These are phyloP conservation scores for Arthroderma sp. DNA, from an alignment of 2,329 filamentous ascomycete genomes.

Conservation along the genomic window DNA sequence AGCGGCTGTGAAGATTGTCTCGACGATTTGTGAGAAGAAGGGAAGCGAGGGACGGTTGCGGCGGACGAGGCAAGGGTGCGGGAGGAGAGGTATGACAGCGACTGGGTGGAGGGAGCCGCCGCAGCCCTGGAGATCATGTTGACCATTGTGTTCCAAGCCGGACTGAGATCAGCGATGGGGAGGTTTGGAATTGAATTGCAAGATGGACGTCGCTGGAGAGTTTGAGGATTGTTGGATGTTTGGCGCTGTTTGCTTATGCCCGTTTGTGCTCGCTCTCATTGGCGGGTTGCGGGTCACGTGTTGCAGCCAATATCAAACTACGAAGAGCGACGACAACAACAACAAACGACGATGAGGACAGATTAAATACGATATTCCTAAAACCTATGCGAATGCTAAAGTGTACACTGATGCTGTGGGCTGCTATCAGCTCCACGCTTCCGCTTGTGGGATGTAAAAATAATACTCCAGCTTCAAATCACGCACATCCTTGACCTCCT, in stretches of 20 bases:
- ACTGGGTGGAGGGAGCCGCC: conserved; percentile 30
- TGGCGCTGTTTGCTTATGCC: no score
- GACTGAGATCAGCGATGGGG: conserved; percentile 16
- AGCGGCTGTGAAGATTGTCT: conserved; percentile 12
- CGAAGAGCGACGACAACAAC: no score
- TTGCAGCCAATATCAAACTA: neutral
- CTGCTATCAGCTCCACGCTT: neutral
- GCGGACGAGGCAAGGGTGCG: conserved; percentile 25
- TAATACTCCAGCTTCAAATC: conserved; percentile 13
- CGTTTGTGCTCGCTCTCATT: conserved; percentile 29
- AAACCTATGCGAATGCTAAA: no score
- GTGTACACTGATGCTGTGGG: no score
- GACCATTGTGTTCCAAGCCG: conserved; percentile 8
- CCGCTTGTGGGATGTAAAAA: conserved; percentile 24
- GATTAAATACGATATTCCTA: no score
- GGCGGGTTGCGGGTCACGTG: conserved; percentile 21
- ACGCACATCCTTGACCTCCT: neutral
- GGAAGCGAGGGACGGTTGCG: conserved; percentile 19
- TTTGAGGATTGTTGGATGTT: conserved; percentile 12
- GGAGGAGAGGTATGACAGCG: conserved; percentile 28
- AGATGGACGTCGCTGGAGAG: conserved; percentile 16
- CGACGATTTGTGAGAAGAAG: conserved; percentile 12
- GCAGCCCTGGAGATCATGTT: conserved; percentile 33
- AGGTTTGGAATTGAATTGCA: conserved; percentile 7
- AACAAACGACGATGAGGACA: no score